These are phyloP conservation scores for Leishmania major DNA, from an alignment of 208 protist genomes.

Conservation along the genomic window DNA sequence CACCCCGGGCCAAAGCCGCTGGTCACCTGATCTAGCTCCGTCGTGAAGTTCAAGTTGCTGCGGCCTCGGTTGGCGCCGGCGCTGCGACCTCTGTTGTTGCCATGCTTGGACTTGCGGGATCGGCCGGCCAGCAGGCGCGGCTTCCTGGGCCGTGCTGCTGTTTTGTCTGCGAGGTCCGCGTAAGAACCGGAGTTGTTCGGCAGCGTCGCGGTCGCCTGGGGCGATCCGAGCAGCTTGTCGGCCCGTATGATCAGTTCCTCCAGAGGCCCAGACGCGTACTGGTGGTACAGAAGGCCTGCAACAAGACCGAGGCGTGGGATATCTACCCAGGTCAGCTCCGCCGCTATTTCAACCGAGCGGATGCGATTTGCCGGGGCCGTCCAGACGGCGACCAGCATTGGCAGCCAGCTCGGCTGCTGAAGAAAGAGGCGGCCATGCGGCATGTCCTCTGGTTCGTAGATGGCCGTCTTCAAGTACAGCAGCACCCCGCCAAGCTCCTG, in stretches of 20 bases:
- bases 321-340: conserved; percentile 42
- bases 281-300: conserved; percentile 55
- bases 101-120: not conserved
- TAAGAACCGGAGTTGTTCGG: not conserved
- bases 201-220: not conserved
- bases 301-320: conserved; percentile 73
- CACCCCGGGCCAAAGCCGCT: conserved; percentile 35
- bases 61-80: conserved; percentile 7
- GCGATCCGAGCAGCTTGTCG: conserved; percentile 39
- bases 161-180: not conserved
- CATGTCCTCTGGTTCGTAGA: conserved; percentile 60
- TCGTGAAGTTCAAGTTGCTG: conserved; percentile 36
- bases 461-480: conserved; percentile 59
- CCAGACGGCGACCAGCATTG: conserved; percentile 54
- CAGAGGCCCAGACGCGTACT: conserved; percentile 38
- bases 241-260: conserved; percentile 44
- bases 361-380: conserved; percentile 54
- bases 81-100: conserved; percentile 2
- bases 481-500: conserved; percentile 47
- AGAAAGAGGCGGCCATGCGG: conserved; percentile 50
- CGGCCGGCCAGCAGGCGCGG: not conserved
- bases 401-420: conserved; percentile 65
- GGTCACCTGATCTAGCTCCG: conserved; percentile 33
- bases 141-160: not conserved
- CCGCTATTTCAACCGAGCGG: conserved; percentile 42